A percentile compares a stretch with the other conserved stretches of the same genome.
Conservation (phyloP, 352 stramenopile genomes). For the Phytopythium helicoides region DNA sequence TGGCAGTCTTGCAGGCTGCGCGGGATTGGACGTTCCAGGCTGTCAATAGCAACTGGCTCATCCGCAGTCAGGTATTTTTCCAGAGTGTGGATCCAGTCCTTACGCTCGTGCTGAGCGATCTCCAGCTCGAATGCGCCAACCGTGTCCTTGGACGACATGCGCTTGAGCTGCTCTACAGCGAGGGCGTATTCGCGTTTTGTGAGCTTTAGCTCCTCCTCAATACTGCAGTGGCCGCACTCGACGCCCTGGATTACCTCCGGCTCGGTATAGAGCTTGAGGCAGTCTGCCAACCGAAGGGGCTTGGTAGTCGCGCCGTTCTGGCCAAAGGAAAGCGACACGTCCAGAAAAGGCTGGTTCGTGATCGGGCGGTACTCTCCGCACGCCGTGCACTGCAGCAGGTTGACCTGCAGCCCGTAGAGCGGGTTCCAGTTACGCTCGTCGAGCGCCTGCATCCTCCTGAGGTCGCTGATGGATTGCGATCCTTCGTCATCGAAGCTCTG, state of each 20-base stretch:
- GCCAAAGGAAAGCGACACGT: conserved; percentile 73
- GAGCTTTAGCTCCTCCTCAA: conserved; percentile 43
- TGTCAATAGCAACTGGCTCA: conserved; percentile 29
- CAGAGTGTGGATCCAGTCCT: conserved; percentile 65
- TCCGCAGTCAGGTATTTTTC: conserved; percentile 34
- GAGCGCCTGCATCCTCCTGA: conserved; percentile 59
- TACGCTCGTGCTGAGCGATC: conserved; percentile 55
- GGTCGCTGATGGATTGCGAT: conserved; percentile 61
- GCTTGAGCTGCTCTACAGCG: conserved; percentile 14
- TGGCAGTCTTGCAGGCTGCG: conserved; percentile 46
- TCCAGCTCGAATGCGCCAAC: conserved; percentile 43
- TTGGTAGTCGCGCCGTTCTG: conserved; percentile 19
- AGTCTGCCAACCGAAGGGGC: conserved; percentile 44
- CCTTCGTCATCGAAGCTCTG: conserved; percentile 13
- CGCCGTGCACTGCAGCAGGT: conserved; percentile 69
- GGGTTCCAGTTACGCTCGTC: conserved; percentile 74
- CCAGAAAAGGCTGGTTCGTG: conserved; percentile 73
- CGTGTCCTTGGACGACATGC: conserved; percentile 5
- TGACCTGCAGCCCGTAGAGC: conserved; percentile 75
- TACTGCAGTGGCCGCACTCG: conserved; percentile 74
- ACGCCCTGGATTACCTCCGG: conserved; percentile 70
- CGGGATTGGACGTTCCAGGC: conserved; percentile 32
- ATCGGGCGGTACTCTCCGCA: conserved; percentile 68
- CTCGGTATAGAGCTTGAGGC: conserved; percentile 62
- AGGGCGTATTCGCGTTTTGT: conserved; percentile 31